Conservation (phyloP, 164 flowering plant genomes). For the Tetrastigma voinierianum region DNA sequence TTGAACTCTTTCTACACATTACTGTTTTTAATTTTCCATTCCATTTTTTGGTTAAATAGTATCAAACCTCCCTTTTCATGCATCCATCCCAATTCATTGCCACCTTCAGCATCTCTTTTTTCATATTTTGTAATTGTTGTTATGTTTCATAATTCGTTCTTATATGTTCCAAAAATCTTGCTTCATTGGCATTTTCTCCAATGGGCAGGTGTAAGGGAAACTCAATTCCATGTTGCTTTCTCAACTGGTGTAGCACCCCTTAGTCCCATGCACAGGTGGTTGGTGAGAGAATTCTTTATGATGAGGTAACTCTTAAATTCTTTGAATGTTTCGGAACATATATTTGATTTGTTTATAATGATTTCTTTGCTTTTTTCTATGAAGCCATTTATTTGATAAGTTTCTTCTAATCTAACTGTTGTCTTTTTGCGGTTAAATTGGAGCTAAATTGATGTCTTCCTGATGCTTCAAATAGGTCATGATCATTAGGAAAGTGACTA, state of each 20-base stretch:
- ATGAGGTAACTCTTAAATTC: conserved; percentile 35
- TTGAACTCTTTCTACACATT: no score
- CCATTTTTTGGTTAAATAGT: no score
- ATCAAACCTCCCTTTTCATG: no score
- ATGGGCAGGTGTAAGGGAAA: conserved; percentile 53
- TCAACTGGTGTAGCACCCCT: conserved; percentile 58
- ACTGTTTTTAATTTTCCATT: no score
- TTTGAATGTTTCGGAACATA: not conserved
- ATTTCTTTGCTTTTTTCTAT: not conserved
- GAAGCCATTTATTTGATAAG: not conserved
- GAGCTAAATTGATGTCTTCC: not conserved
- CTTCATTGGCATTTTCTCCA: not conserved
- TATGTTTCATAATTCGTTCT: not conserved
- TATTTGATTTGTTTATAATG: not conserved
- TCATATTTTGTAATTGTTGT: not conserved
- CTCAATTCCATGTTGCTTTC: conserved; percentile 46
- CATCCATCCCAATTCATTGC: no score
- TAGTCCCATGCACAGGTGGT: conserved; percentile 63
- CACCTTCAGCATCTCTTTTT: no score
- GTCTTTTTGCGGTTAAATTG: not conserved
- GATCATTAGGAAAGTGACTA: not conserved
- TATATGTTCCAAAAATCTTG: not conserved
- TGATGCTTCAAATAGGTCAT: not conserved
- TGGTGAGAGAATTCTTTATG: conserved; percentile 52
- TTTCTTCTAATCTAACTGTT: no score